phyloP scores from a whole-genome alignment of 352 stramenopile species.

The Aphanomyces euteiches region DNA sequence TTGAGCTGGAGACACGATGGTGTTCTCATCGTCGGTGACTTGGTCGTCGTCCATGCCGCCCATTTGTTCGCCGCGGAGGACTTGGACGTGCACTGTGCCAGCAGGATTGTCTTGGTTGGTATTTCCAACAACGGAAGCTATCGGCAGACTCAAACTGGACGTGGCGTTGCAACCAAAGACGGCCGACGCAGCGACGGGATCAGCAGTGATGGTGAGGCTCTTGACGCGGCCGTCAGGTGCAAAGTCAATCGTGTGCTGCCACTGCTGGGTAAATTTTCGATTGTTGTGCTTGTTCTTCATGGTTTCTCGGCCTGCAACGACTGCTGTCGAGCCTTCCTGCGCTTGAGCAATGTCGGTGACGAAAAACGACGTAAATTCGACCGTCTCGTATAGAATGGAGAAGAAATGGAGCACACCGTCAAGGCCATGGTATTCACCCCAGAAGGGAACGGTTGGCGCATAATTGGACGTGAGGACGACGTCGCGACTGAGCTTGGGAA shows the following conservation, averaged over 20 bases:
- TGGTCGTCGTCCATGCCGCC: slow-evolving; percentile 11
- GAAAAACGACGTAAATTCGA: slow-evolving; percentile 86
- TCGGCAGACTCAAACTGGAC: slow-evolving; percentile 77
- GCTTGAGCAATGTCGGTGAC: slow-evolving; percentile 85
- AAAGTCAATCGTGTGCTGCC: slow-evolving; percentile 88
- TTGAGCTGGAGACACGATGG: background rate
- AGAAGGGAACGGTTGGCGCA: slow-evolving; percentile 82
- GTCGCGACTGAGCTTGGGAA: slow-evolving; percentile 79
- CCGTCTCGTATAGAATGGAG: slow-evolving; percentile 85
- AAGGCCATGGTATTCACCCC: slow-evolving; percentile 84
- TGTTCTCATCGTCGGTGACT: slow-evolving; percentile 8
- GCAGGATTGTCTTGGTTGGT: slow-evolving; percentile 71
- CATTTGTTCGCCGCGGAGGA: slow-evolving; percentile 83
- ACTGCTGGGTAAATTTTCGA: slow-evolving; percentile 86
- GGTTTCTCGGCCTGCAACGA: slow-evolving; percentile 78
- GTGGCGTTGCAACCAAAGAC: slow-evolving; percentile 86
- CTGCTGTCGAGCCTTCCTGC: slow-evolving; percentile 74
- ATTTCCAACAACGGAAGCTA: slow-evolving; percentile 78
- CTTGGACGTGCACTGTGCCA: slow-evolving; percentile 64
- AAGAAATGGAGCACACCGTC: slow-evolving; percentile 87
- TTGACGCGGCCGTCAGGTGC: slow-evolving; percentile 80
- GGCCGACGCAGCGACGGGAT: slow-evolving; percentile 78
- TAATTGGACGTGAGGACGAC: slow-evolving; percentile 86
- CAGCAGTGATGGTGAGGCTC: slow-evolving; percentile 78
- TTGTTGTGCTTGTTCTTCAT: slow-evolving; percentile 87